Percentiles rank a stretch among this genome's conserved stretches.
Evolutionary conservation across 139 green algal species (phyloP).

Genomic region (Chlamydomonas urium): DNA sequence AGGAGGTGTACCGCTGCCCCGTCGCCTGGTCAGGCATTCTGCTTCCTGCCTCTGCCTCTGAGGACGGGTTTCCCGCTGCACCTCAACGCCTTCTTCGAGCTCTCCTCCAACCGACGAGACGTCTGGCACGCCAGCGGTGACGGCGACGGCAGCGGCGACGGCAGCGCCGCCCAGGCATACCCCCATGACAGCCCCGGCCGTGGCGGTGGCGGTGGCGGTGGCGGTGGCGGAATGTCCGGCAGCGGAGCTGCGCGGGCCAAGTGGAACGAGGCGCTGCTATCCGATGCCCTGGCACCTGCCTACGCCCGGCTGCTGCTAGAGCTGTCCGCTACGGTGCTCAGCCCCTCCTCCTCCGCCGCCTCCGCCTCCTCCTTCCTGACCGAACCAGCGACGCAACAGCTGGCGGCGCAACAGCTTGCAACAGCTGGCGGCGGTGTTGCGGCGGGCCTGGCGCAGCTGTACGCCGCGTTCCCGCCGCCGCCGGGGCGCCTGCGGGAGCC

Average conservation of each 20-base stretch:
- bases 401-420: too few species aligned
- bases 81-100: conserved; percentile 81
- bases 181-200: too few species aligned
- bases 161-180: too few species aligned
- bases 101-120: conserved; percentile 67
- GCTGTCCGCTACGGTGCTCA: conserved; percentile 26
- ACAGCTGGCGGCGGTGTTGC: too few species aligned
- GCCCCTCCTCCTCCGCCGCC: too few species aligned
- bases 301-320: conserved; percentile 51
- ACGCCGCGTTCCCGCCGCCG: not conserved
- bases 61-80: conserved; percentile 63
- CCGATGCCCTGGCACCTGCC: conserved; percentile 46
- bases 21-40: conserved; percentile 63
- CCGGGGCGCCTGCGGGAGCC: conserved; percentile 15
- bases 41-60: conserved; percentile 77
- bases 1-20: too few species aligned
- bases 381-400: too few species aligned
- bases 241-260: conserved; percentile 38
- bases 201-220: too few species aligned
- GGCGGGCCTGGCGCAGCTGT: too few species aligned
- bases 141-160: too few species aligned
- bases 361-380: too few species aligned
- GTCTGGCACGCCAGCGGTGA: conserved; percentile 52
- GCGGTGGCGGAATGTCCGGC: conserved; percentile 65
- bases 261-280: conserved; percentile 58